Evolutionary conservation across 2,329 filamentous ascomycete genomes (phyloP), one percentile per base, ranked within the genome.

Genomic region (Grosmannia serpens): DNA sequence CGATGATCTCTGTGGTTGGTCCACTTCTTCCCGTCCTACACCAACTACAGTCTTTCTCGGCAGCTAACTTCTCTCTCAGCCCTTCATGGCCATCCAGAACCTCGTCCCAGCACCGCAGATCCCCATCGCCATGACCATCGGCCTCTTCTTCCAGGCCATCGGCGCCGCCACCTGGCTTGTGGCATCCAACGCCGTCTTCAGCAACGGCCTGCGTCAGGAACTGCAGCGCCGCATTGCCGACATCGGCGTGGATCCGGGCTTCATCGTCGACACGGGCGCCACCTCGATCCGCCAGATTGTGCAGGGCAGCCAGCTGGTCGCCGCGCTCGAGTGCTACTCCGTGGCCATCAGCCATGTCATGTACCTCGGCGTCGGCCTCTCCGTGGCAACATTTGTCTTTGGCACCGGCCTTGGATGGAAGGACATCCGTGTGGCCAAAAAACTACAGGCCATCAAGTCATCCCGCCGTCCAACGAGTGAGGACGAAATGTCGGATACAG

Each of bases 361-460:
- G 51, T 71, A 70, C 59, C 56, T 71, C 7, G 62, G 59, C 10
- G 57, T 64, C 15, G 69, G 63, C 2, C 47, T 57, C 38, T 59
- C 54, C 20, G 60, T 53, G 27, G 62, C 35, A 5, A 41, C 58
- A 11, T 66, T 70, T 50, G 52, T 64, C 9, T 64, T 65, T 41
- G 58, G 59, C 11, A 70, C 63, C 56, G 70, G 69, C 3, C 64
- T 71, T 57, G 71, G 70, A 11, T 70, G 66, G 59, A 66, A 65
- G n/a, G 66, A 63, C 59, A 63, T 68, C 60, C 69, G 69, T 58
- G 66, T 65, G 56, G 60, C 62, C 44, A 58, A 59, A 58, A 31
- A 59, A 46, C 51, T 50, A 3, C 31, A 53, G 9, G n/a, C 20
- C 20, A 53, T 38, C 33, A 33, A 41, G 31, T 5, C 31, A 8